A percentile compares a stretch with the other conserved stretches of the same genome.
phyloP scores from a whole-genome alignment of 768 basidiomycete genomes.

The Strobilomyces echinocephalus region DNA sequence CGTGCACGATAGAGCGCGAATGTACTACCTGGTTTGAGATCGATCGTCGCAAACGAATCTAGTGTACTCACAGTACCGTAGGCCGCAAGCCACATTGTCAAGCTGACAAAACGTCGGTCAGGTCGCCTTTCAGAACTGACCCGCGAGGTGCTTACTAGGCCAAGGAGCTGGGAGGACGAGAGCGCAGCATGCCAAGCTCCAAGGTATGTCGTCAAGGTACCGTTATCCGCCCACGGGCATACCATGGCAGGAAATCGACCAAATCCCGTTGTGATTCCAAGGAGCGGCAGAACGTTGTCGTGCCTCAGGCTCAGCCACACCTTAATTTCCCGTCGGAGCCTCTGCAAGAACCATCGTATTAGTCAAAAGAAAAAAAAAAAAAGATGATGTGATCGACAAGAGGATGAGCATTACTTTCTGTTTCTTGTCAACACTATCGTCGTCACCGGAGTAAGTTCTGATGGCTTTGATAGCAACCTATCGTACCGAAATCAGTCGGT shows the following conservation, averaged over 20 bases:
- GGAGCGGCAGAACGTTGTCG: constrained; percentile 20
- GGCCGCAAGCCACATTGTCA: constrained; percentile 7
- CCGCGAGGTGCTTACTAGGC: not conserved
- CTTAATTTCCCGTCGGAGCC: not conserved
- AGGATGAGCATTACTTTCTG: not conserved
- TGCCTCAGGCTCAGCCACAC: not conserved
- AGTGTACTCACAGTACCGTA: constrained; percentile 11
- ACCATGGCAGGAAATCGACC: constrained; percentile 27
- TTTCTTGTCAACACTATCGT: constrained; percentile 7
- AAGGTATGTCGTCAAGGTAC: constrained; percentile 20
- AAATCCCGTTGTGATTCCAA: constrained; percentile 20
- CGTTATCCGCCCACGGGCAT: constrained; percentile 25
- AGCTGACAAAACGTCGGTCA: constrained; percentile 5
- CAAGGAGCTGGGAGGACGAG: not conserved
- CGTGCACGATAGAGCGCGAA: constrained; percentile 16
- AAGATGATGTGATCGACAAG: too few species aligned
- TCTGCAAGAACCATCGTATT: not conserved
- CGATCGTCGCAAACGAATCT: too few species aligned
- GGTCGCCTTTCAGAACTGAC: not conserved
- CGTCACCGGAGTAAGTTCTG: constrained; percentile 1
- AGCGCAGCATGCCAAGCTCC: constrained; percentile 10
- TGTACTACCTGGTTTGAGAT: constrained; percentile 8
- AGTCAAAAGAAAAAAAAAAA: too few species aligned
- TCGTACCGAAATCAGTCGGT: not conserved
- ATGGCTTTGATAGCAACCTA: constrained; percentile 9